Base-by-base conservation (phyloP, 2,329 filamentous ascomycete species). In the Didymella lethalis region DNA sequence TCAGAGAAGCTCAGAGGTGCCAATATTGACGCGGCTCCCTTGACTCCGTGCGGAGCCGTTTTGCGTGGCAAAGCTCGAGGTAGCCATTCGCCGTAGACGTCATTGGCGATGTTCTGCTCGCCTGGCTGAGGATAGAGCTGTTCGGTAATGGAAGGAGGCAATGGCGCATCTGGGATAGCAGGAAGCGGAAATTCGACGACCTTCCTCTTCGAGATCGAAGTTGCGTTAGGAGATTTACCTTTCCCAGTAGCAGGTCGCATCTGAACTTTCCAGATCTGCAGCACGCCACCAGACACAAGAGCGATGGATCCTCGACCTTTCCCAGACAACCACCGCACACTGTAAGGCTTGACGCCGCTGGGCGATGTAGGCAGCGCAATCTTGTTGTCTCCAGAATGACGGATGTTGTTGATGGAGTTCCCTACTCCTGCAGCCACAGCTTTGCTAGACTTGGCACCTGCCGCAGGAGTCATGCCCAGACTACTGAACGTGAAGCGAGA, bases 311-410 rank as follows among this genome's bases (percentile, higher is more conserved):
- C 86, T 32, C 85, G 83, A 59, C 83, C 86, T 66, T 83, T 86
- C 32, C 86, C 85, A 26, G 83, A 85, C 45, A 90, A 80, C 86
- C 90, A 90, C 1, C 83, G 80, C 3, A 90, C 84, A 67, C 88
- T 91, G 3, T 84, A 82, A 7, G 84, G 80, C 2, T 83, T 83
- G 1, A 87, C 85, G 14, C 78, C 78, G 16, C 82, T 79, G 26
- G 81, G 74, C 46, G 85, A 83, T 11, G 80, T 78, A 11, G 90
- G 90, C 29, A 92, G 80, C 45, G 89, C 85, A 41, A 93, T 84
- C 62, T 91, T 86, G 75, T 91, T 92, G 72, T 92, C 90, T 11
- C 88, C 88, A 0, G 86, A 90, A 67, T 92, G 90, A 46, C 90
- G 87, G 57, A 93, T 84, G 56, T 88, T 89, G 60, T 79, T 79